A percentile compares a stretch with the other conserved stretches of the same genome.
Conservation (phyloP, 2,329 filamentous ascomycete genomes). For the Sporothrix dimorphospora region DNA sequence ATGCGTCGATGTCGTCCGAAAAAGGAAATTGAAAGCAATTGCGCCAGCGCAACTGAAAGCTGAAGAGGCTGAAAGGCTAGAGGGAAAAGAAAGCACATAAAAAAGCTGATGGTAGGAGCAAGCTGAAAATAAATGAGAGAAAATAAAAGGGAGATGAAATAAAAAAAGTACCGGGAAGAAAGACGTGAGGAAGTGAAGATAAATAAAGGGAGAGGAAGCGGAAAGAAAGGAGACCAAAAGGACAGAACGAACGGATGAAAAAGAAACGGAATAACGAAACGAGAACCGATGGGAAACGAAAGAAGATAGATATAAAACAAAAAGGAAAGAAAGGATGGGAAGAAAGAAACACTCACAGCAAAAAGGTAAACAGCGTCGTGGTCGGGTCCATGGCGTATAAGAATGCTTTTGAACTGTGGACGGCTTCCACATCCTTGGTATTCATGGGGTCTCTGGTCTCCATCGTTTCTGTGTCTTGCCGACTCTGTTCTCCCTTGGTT, state of each 20-base stretch:
- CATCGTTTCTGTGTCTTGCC: constrained; percentile 13
- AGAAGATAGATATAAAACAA: background rate
- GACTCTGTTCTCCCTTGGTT: background rate
- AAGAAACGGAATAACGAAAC: constrained; percentile 17
- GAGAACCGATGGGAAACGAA: background rate
- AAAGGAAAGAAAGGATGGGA: constrained; percentile 24
- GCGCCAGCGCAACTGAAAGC: background rate
- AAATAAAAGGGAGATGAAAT: background rate
- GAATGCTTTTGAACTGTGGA: background rate
- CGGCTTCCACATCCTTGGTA: background rate
- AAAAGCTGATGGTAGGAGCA: background rate
- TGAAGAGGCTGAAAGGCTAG: background rate
- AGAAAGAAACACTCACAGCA: constrained; percentile 59
- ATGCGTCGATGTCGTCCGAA: constrained; percentile 15
- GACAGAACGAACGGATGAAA: constrained; percentile 31
- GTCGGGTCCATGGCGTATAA: constrained; percentile 56
- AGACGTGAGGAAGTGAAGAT: constrained; percentile 31
- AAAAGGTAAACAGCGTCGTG: constrained; percentile 70
- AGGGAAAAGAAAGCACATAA: background rate
- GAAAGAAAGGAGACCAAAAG: background rate
- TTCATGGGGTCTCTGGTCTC: constrained; percentile 25
- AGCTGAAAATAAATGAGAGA: background rate
- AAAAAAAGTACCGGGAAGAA: background rate
- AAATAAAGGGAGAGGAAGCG: background rate
- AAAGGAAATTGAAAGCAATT: constrained; percentile 13